Base-by-base conservation (phyloP, 176 grass and related monocot genomes). In the Avena insularis region DNA sequence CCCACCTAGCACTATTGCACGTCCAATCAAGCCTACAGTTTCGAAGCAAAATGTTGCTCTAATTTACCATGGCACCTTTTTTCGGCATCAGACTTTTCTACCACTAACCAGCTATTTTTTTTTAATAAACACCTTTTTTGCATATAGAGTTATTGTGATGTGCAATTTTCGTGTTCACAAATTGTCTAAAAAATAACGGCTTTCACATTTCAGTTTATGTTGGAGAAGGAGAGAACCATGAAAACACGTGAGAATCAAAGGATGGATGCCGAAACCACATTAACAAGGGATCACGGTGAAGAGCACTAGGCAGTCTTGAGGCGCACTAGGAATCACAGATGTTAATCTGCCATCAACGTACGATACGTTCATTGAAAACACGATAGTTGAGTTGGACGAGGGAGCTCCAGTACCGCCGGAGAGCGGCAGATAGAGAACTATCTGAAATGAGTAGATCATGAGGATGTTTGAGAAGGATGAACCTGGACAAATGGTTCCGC, bases 381-480 rank as follows among this genome's bases (percentile, higher is more conserved):
- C 58, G 45, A 49, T 19, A 11, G 10, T 56, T 47, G 82, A 78
- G 10, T 6, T 21, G 5, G 80, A 86, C 13, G 79, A 90, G 33
- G 55, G 62, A 27, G 87, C 91, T 49, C 84, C 75, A 0, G 3
- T 83, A 29, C 79, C 84, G 9, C 27, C 78, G 0, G 77, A 88
- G 5, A 82, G 83, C 0, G 36, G 81, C 40, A 82, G 78, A 75
- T 75, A 46, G 12, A 86, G 76, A 27, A 82, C 15, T 49, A 56
- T 69, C 21, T 98, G 96, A 93, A 47, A 87, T 29, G 87, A 94
- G 61, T 90, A 87, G 83, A 90, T 95, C 57, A 19, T 84, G 4
- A 91, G 74, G 80, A 85, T 93, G 23, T 92, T 98, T 16, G 90
- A 91, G 50, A 95, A 85, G 59, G 86, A 95, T n/a, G 96, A 95